Conservation (phyloP, 2,329 filamentous ascomycete genomes). For the Basipetospora sp. region DNA sequence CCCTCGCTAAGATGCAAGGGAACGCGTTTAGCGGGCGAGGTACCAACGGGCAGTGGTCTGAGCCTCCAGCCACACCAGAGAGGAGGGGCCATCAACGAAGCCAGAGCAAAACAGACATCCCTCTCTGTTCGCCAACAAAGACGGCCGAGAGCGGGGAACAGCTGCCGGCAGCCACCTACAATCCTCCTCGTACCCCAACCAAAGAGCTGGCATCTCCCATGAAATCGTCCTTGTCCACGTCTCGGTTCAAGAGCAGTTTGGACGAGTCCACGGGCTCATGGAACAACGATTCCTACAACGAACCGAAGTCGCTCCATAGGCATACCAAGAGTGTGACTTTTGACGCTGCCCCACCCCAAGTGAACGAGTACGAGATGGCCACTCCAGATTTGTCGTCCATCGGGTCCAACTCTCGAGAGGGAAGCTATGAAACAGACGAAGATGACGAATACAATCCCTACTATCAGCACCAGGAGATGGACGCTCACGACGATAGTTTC, state of each 20-base stretch:
- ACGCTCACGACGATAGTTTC: constrained; percentile 67
- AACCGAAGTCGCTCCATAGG: constrained; percentile 55
- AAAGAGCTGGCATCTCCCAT: constrained; percentile 64
- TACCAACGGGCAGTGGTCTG: constrained; percentile 36
- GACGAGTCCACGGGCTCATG: constrained; percentile 55
- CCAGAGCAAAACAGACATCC: constrained; percentile 47
- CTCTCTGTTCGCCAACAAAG: constrained; percentile 37
- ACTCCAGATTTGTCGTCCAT: constrained; percentile 91
- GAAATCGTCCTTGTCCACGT: constrained; percentile 72
- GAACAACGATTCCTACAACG: constrained; percentile 48
- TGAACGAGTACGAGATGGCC: constrained; percentile 97
- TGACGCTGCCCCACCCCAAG: constrained; percentile 77
- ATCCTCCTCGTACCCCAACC: constrained; percentile 39
- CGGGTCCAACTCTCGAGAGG: constrained; percentile 77
- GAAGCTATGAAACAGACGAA: constrained; percentile 78
- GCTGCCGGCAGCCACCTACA: constrained; percentile 6
- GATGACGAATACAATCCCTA: constrained; percentile 55
- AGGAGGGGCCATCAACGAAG: constrained; percentile 30
- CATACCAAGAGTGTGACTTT: constrained; percentile 97
- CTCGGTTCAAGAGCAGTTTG: constrained; percentile 51
- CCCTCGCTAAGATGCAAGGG: constrained; percentile 61
- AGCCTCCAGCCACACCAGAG: constrained; percentile 21
- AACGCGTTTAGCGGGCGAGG: constrained; percentile 51
- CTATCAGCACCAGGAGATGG: constrained; percentile 23
- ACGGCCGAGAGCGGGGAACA: background rate